A percentile compares a stretch with the other conserved stretches of the same genome.
These are phyloP conservation scores for Tieghemiomyces parasiticus DNA, from an alignment of 192 early-diverging fungal genomes.

Conservation along the genomic window DNA sequence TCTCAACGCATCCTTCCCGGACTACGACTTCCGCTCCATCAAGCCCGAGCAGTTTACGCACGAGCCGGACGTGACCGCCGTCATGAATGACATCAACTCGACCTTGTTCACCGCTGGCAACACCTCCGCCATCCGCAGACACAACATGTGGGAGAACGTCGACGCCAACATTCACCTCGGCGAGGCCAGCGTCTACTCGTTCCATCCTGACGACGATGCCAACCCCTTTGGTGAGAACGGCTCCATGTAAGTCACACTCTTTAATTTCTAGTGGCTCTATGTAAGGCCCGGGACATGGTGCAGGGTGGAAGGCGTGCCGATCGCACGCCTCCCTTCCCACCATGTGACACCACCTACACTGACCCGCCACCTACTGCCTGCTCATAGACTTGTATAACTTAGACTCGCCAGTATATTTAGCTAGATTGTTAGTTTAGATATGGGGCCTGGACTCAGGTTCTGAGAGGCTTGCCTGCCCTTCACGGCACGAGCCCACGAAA, in stretches of 20 bases:
- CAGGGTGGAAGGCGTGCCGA: too few species aligned
- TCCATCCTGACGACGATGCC: conserved; percentile 68
- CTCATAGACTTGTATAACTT: too few species aligned
- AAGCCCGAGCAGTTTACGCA: conserved; percentile 57
- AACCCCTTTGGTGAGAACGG: conserved; percentile 89
- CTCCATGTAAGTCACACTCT: conserved; percentile 41
- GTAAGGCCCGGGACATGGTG: too few species aligned
- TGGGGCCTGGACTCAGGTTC: too few species aligned
- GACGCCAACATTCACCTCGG: conserved; percentile 70
- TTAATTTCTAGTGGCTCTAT: too few species aligned
- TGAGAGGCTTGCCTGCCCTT: too few species aligned
- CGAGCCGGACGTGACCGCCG: conserved; percentile 52
- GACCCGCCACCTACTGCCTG: too few species aligned
- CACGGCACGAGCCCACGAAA: too few species aligned
- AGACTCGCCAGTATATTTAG: too few species aligned
- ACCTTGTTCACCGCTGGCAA: conserved; percentile 71
- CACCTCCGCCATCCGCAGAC: conserved; percentile 20
- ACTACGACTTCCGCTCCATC: conserved; percentile 91
- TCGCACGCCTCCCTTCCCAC: too few species aligned
- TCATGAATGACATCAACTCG: conserved; percentile 71
- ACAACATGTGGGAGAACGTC: conserved; percentile 71
- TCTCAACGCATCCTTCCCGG: conserved; percentile 88
- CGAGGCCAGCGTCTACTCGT: conserved; percentile 84
- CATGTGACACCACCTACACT: too few species aligned
- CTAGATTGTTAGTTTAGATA: too few species aligned